Percentiles rank a stretch among this genome's conserved stretches.
Evolutionary conservation across 1,284 basidiomycete species (phyloP).

Genomic region (Cryptococcus sp.): DNA sequence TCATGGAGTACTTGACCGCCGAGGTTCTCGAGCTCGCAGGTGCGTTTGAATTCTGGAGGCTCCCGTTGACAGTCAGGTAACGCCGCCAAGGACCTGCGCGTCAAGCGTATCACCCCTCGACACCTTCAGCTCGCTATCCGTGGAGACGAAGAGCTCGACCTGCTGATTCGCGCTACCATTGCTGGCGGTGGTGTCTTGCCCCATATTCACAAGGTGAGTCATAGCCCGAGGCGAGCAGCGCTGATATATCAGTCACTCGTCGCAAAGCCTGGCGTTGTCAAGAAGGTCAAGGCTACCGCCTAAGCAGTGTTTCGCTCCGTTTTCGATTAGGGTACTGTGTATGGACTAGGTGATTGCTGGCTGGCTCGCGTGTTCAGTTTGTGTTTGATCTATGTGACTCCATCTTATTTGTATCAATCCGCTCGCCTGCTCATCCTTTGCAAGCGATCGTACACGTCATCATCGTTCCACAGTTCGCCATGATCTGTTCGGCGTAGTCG

Average conservation of each 20-base stretch:
- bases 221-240: neutral
- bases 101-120: conserved; percentile 97
- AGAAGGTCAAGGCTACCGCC: conserved; percentile 26
- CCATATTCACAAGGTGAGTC: conserved; percentile 83
- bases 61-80: conserved; percentile 65
- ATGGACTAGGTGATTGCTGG: no score
- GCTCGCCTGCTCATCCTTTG: conserved; percentile 22
- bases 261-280: conserved; percentile 23
- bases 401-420: neutral
- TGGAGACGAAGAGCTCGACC: conserved; percentile 74
- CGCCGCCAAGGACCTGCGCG: conserved; percentile 91
- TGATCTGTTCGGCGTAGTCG: conserved; percentile 40
- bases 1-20: conserved; percentile 55
- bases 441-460: conserved; percentile 44
- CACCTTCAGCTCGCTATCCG: conserved; percentile 68
- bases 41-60: conserved; percentile 20
- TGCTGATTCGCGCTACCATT: conserved; percentile 59
- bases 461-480: conserved; percentile 67
- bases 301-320: conserved; percentile 2
- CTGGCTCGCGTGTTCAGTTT: no score
- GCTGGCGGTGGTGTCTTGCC: conserved; percentile 87
- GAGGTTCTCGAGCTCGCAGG: conserved; percentile 56
- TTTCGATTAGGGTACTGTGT: neutral
- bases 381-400: no score
- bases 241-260: conserved; percentile 32